Evolutionary conservation across 768 basidiomycete species (phyloP), one percentile per base, ranked within the genome.

Genomic region (Suillus discolor): DNA sequence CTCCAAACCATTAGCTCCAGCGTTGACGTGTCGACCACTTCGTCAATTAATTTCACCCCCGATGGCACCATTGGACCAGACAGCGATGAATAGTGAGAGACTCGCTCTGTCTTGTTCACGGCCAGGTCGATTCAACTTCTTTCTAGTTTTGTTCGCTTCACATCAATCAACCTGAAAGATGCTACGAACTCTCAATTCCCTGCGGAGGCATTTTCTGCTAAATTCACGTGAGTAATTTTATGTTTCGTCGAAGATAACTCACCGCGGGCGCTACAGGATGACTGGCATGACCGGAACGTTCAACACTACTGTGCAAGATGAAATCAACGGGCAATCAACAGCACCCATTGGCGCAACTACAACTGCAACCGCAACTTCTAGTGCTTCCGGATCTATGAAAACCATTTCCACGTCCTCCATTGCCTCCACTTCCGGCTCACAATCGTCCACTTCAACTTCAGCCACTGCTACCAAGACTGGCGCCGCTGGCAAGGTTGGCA

Each of bases 121-220:
- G 12, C 3, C 42, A 31, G 16, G 16, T 6, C 3, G 16, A 16
- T 44, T 18, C 23, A 12, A 53, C 3, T 41, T 20, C 31, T 23
- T 28, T 62, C 3, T 65, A 92, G 91, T 81, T 96, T 96, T 81
- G 84, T 96, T 72, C 91, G 92, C 57, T 78, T 91, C 71, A 84
- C 90, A 65, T 93, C 93, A 0, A 68, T 82, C 42, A 70, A 44
- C 62, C 69, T 85, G 53, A 89, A 82, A 74, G 86, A 90, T 73
- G 57, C 86, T 36, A 71, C 72, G 2, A 73, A 83, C 63, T 77
- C 89, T 16, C 79, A 84, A 63, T 90, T 80, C 79, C 84, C 83
- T 4, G 85, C 83, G 54, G 79, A 89, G 68, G 87, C 92, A 0
- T 96, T 94, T 82, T 93, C 92, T 8, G 84, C 93, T 68, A 85